Evolutionary conservation across 2,329 filamentous ascomycete genomes (phyloP), one percentile per base, ranked within the genome.

Genomic region (Fusarium euwallaceae): DNA sequence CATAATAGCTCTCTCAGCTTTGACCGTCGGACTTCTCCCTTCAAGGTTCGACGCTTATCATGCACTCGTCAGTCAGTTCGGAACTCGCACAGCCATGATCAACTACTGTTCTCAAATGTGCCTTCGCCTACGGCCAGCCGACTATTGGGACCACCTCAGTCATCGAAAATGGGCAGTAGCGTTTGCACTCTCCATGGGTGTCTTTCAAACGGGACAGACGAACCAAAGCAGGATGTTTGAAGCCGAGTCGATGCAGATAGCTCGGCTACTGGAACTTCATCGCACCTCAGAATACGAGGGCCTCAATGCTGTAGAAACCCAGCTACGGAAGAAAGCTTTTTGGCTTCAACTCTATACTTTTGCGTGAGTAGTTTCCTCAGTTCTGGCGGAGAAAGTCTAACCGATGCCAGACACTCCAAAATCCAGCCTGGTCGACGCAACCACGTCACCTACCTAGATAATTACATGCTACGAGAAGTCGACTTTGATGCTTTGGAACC

Each of bases 191-290:
- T 79, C 76, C 14, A 78, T 82, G 6, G 78, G 80, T 0, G 80
- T 80, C 20, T 78, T 83, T 56, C 82, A 84, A 41, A 80, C 81
- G 0, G 82, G 82, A 1, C 80, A 82, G 45, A 78, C 78, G 4
- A 84, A 83, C 63, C 79, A 78, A 36, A 78, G 80, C 10, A 76
- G 82, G 3, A 84, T 84, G 81, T 68, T 82, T 14, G 81, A 83
- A 37, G 80, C 80, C 5, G 82, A 84, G 63, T 76, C 78, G 2
- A 76, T 81, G 74, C 82, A 84, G 64, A 72, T 84, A 8, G 81
- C 79, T 0, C 77, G 82, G 2, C 65, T 83, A 1, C 64, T 83
- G 2, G 80, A 78, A 3, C 41, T 83, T 3, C 82, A 83, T 60
- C 72, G 75, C 4, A 76, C 82, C 1, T 78, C 79, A 0, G 79